Evolutionary conservation across 352 stramenopile species (phyloP).

Genomic region (Pythium inflatum): DNA sequence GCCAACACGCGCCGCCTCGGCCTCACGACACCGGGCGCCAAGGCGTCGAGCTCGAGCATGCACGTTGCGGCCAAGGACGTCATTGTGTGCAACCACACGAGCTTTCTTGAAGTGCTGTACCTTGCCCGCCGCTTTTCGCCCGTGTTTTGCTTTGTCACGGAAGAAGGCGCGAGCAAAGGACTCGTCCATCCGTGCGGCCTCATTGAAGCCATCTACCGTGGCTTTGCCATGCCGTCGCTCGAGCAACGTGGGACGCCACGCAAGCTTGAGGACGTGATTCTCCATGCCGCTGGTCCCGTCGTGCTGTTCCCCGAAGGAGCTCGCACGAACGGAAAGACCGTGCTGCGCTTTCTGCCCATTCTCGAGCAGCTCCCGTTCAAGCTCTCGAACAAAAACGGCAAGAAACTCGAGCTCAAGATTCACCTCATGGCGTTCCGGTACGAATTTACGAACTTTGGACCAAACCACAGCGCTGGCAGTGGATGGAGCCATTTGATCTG

Average conservation of each 20-base stretch:
- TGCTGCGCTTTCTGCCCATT: conserved; percentile 71
- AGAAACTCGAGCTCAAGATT: conserved; percentile 43
- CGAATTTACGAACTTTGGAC: conserved; percentile 73
- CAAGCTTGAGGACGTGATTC: conserved; percentile 78
- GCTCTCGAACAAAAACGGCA: conserved; percentile 25
- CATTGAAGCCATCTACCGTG: conserved; percentile 65
- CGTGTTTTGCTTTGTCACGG: conserved; percentile 68
- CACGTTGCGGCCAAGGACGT: conserved; percentile 59
- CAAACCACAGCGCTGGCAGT: conserved; percentile 66
- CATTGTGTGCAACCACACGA: conserved; percentile 84
- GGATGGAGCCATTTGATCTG: conserved; percentile 70
- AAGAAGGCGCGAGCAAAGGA: conserved; percentile 55
- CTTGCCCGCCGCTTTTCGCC: conserved; percentile 78
- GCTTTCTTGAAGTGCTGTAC: conserved; percentile 80
- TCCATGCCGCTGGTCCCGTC: conserved; percentile 56
- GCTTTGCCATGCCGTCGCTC: conserved; percentile 43
- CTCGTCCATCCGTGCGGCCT: conserved; percentile 71
- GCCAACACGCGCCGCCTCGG: conserved; percentile 79
- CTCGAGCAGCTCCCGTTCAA: conserved; percentile 60
- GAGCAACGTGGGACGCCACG: conserved; percentile 26
- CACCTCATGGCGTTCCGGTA: conserved; percentile 82
- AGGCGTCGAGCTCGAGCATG: conserved; percentile 39
- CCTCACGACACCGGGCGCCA: conserved; percentile 48
- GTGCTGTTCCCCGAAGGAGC: conserved; percentile 80
- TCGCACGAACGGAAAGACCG: conserved; percentile 78